phyloP scores from a whole-genome alignment of 768 basidiomycete species.

The Pleurotus giganteus region DNA sequence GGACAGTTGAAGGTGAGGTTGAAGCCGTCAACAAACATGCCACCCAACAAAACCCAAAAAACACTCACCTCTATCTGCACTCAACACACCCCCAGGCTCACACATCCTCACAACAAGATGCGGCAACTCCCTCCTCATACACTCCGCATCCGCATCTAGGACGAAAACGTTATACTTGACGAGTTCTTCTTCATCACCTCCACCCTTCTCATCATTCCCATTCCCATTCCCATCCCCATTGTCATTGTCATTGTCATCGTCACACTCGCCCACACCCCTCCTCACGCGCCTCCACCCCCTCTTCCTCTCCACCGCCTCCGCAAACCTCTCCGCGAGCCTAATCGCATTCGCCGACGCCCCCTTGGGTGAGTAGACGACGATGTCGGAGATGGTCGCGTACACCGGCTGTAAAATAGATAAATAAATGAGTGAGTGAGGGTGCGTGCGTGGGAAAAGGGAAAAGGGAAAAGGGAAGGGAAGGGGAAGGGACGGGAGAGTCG shows the following conservation, averaged over 20 bases:
- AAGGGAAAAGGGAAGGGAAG: neutral
- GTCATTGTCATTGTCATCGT: neutral
- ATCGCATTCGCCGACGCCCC: constrained; percentile 58
- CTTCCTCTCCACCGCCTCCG: constrained; percentile 59
- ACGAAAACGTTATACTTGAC: constrained; percentile 75
- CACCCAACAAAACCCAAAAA: constrained; percentile 12
- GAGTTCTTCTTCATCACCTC: constrained; percentile 25
- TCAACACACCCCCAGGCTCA: constrained; percentile 33
- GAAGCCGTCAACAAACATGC: constrained; percentile 1
- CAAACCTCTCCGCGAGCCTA: constrained; percentile 64
- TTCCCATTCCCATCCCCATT: constrained; percentile 6
- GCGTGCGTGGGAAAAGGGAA: constrained; percentile 4
- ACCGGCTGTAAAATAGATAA: constrained; percentile 52
- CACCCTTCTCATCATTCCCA: constrained; percentile 4
- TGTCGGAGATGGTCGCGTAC: constrained; percentile 85
- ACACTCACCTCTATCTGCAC: constrained; percentile 14
- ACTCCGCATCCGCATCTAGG: constrained; percentile 53
- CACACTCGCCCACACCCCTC: neutral
- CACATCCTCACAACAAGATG: constrained; percentile 55
- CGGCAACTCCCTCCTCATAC: constrained; percentile 41
- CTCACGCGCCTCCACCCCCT: constrained; percentile 40
- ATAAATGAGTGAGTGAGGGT: constrained; percentile 5
- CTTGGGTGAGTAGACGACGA: constrained; percentile 81
- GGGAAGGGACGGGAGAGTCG: neutral
- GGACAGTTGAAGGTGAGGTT: too few species aligned